phyloP scores from a whole-genome alignment of 768 basidiomycete genomes.

The Boletus huronensis region DNA sequence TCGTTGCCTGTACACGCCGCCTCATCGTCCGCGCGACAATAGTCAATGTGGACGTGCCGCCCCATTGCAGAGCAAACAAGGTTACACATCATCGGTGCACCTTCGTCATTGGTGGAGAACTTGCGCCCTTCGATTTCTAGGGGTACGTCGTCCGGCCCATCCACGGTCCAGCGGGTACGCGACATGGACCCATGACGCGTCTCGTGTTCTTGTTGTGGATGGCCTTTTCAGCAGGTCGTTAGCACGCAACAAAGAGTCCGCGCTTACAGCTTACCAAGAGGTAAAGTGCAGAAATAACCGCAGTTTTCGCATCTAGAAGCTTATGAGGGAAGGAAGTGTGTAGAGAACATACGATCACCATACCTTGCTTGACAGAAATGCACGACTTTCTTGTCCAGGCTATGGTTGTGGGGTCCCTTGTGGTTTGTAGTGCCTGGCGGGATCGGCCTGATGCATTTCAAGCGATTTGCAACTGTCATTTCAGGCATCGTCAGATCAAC shows the following conservation, averaged over 20 bases:
- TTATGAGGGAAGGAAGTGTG: background rate
- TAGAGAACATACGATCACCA: background rate
- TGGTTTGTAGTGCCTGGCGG: constrained; percentile 43
- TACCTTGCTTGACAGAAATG: constrained; percentile 55
- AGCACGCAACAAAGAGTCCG: background rate
- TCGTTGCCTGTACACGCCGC: constrained; percentile 37
- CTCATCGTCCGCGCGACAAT: constrained; percentile 43
- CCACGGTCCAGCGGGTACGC: constrained; percentile 52
- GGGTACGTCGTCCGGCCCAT: constrained; percentile 46
- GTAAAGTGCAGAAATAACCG: constrained; percentile 56
- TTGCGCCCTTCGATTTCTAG: constrained; percentile 55
- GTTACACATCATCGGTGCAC: constrained; percentile 63
- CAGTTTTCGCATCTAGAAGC: constrained; percentile 48
- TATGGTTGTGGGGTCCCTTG: constrained; percentile 47
- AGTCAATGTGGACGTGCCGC: constrained; percentile 55
- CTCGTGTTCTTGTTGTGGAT: constrained; percentile 58
- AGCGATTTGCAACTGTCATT: constrained; percentile 44
- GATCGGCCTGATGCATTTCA: constrained; percentile 47
- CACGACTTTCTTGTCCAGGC: constrained; percentile 39
- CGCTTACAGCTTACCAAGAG: constrained; percentile 39
- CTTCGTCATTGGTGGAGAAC: constrained; percentile 52
- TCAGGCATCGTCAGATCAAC: background rate
- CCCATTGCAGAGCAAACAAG: constrained; percentile 54
- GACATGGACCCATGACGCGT: constrained; percentile 66
- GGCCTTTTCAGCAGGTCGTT: constrained; percentile 35